Conservation (phyloP, 192 early-diverging fungal genomes). For the Cladochytrium replicatum region DNA sequence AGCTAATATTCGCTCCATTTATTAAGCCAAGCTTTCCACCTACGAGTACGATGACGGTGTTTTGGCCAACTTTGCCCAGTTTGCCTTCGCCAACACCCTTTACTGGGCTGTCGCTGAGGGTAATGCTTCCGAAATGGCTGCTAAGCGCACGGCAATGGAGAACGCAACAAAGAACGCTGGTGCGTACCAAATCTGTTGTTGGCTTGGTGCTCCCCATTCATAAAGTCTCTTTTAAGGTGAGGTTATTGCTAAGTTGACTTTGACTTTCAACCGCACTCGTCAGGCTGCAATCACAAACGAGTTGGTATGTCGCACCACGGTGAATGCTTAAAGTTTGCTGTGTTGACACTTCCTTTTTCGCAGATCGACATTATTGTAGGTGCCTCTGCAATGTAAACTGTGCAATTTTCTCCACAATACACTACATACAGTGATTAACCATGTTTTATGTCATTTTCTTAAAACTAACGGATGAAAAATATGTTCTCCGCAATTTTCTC, state of each 20-base stretch:
- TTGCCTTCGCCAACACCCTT: constrained; percentile 84
- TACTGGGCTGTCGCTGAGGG: constrained; percentile 96
- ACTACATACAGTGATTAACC: no score
- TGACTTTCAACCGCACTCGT: constrained; percentile 95
- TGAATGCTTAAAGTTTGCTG: no score
- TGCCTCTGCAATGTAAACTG: constrained; percentile 86
- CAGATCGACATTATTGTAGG: constrained; percentile 91
- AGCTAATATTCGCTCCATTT: background rate
- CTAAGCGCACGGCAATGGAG: constrained; percentile 98
- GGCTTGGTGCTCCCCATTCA: background rate
- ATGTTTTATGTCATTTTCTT: no score
- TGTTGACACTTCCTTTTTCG: no score
- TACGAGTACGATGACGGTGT: constrained; percentile 89
- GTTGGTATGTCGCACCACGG: constrained; percentile 65
- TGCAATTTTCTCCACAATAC: no score
- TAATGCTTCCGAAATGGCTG: constrained; percentile 89
- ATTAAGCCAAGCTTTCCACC: constrained; percentile 68
- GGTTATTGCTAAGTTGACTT: constrained; percentile 91
- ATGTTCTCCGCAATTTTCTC: no score
- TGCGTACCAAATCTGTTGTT: no score
- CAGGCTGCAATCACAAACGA: constrained; percentile 98
- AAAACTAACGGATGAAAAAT: no score
- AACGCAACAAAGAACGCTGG: constrained; percentile 99
- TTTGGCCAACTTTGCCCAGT: constrained; percentile 83
- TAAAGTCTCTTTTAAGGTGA: constrained; percentile 34